phyloP scores from a whole-genome alignment of 1,284 basidiomycete genomes.

The Testicularia cyperi region DNA sequence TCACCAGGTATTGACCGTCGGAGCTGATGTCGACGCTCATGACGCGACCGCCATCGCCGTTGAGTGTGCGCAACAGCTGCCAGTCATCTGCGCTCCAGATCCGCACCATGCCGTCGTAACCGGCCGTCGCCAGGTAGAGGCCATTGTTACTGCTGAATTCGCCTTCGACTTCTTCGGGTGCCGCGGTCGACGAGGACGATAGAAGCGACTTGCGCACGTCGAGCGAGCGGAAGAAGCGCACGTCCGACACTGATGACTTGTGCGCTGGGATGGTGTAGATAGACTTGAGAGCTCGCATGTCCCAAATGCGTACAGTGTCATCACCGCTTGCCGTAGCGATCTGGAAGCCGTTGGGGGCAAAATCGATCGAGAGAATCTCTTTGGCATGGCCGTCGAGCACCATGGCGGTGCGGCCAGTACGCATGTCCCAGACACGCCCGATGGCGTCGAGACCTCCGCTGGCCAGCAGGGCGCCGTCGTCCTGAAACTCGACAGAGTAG shows the following conservation, averaged over 20 bases:
- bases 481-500: conserved; percentile 90
- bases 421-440: conserved; percentile 92
- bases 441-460: conserved; percentile 96
- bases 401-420: conserved; percentile 95
- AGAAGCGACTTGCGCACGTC: conserved; percentile 3
- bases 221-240: conserved; percentile 78
- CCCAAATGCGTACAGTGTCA: conserved; percentile 98
- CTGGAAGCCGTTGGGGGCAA: conserved; percentile 96
- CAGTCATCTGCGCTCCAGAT: conserved; percentile 98
- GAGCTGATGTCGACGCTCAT: conserved; percentile 86
- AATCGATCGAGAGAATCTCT: conserved; percentile 85
- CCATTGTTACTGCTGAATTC: conserved; percentile 65
- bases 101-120: conserved; percentile 93
- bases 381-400: conserved; percentile 95
- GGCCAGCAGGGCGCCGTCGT: conserved; percentile 87
- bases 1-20: conserved; percentile 41
- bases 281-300: conserved; percentile 85
- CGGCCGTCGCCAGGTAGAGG: conserved; percentile 86
- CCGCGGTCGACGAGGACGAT: conserved; percentile 24
- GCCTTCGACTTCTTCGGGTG: conserved; percentile 41
- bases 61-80: conserved; percentile 82
- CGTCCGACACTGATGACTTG: conserved; percentile 87
- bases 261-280: conserved; percentile 97
- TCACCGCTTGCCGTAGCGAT: conserved; percentile 94
- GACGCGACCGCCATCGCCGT: conserved; percentile 92